A percentile compares a stretch with the other conserved stretches of the same genome.
These are phyloP conservation scores for Phytophthora agathidicida DNA, from an alignment of 352 stramenopile genomes.

Conservation along the genomic window DNA sequence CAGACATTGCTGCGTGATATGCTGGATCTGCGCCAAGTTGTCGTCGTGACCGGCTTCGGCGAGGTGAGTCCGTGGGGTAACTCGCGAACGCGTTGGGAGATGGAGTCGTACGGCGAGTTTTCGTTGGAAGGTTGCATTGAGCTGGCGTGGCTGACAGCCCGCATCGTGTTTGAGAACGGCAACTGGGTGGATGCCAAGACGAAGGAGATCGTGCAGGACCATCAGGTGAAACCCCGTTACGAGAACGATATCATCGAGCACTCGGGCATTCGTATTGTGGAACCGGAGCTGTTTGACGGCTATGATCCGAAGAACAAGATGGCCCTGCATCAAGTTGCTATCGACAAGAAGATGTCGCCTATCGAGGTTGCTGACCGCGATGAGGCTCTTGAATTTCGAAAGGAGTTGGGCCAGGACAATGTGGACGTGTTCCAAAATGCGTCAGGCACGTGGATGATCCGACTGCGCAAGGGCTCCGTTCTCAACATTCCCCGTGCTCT, in stretches of 20 bases:
- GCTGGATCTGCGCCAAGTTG: constrained; percentile 83
- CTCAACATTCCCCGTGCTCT: constrained; percentile 84
- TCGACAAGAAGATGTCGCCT: constrained; percentile 90
- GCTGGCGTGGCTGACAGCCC: constrained; percentile 84
- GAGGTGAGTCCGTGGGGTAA: constrained; percentile 90
- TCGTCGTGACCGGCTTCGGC: constrained; percentile 87
- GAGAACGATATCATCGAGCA: constrained; percentile 83
- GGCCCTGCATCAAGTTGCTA: constrained; percentile 85
- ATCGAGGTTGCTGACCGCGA: constrained; percentile 86
- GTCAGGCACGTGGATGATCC: constrained; percentile 84
- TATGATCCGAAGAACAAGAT: constrained; percentile 91
- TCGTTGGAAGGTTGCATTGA: constrained; percentile 92
- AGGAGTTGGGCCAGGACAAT: constrained; percentile 81
- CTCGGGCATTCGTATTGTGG: constrained; percentile 84
- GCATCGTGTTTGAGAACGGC: constrained; percentile 83
- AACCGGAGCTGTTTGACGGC: constrained; percentile 86
- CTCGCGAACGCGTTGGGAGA: constrained; percentile 88
- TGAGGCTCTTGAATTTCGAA: constrained; percentile 83
- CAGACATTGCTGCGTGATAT: constrained; percentile 67
- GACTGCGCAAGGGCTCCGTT: constrained; percentile 79
- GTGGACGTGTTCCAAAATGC: constrained; percentile 82
- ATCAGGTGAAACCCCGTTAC: constrained; percentile 82
- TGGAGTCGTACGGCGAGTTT: constrained; percentile 91
- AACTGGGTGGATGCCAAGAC: constrained; percentile 87
- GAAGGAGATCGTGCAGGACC: constrained; percentile 77